A percentile compares a stretch with the other conserved stretches of the same genome.
phyloP scores from a whole-genome alignment of 2,329 filamentous ascomycete species.

The Ceratocystis cacaofunesta region DNA sequence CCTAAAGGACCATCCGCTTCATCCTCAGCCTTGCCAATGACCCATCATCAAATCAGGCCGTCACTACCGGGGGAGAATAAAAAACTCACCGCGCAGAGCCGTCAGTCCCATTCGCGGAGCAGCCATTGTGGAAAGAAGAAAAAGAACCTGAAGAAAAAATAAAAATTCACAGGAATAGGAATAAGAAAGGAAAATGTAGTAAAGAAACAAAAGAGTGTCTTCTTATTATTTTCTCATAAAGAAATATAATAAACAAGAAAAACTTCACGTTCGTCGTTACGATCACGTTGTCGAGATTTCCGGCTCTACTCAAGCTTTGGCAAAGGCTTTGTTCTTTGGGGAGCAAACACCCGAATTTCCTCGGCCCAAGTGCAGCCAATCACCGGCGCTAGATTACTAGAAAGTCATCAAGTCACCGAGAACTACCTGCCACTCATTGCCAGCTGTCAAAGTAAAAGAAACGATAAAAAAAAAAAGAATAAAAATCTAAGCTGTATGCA shows the following conservation, averaged over 20 bases:
- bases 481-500: neutral
- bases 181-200: neutral
- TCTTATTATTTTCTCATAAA: neutral
- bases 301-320: constrained; percentile 13
- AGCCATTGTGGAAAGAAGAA: constrained; percentile 32
- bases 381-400: constrained; percentile 15
- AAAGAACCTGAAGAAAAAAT: neutral
- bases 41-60: neutral
- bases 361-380: constrained; percentile 16
- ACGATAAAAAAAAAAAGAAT: neutral
- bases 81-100: constrained; percentile 38
- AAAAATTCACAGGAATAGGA: neutral
- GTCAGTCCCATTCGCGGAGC: constrained; percentile 42
- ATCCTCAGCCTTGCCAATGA: neutral
- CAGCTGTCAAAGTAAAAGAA: neutral
- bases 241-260: neutral
- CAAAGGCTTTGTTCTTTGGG: constrained; percentile 10
- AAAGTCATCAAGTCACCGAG: neutral
- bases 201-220: neutral
- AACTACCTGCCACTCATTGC: neutral
- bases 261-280: neutral
- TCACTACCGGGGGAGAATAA: neutral
- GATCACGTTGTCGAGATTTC: neutral
- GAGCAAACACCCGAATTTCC: constrained; percentile 9
- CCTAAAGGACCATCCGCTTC: neutral